phyloP scores from a whole-genome alignment of 2,329 filamentous ascomycete species.

The Aspergillus sergii region DNA sequence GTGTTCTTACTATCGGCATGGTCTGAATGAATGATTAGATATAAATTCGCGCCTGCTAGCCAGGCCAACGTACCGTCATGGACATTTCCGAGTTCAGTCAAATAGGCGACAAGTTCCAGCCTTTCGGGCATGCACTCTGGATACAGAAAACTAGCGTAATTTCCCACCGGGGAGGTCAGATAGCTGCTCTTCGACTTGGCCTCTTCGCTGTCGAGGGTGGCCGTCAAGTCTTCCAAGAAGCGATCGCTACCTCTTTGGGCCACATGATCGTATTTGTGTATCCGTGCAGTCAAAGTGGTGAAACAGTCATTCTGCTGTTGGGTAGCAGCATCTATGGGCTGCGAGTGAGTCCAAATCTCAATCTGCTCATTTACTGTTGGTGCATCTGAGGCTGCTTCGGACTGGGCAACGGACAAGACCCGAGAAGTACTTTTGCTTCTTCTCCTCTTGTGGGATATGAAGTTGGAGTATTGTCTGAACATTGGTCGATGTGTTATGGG shows the following conservation, averaged over 20 bases:
- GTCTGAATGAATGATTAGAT: not conserved
- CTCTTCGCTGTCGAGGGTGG: slow-evolving; percentile 5
- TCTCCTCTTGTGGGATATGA: slow-evolving; percentile 17
- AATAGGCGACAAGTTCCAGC: slow-evolving; percentile 13
- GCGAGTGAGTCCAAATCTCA: slow-evolving; percentile 15
- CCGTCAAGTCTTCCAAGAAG: slow-evolving; percentile 15
- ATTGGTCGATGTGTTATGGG: slow-evolving; percentile 3
- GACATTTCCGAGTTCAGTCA: slow-evolving; percentile 15
- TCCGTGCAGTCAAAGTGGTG: slow-evolving; percentile 12
- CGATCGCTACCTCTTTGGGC: slow-evolving; percentile 16
- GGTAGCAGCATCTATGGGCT: slow-evolving; percentile 8
- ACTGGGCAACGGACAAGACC: slow-evolving; percentile 11
- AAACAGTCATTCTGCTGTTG: slow-evolving; percentile 11
- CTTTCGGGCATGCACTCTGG: slow-evolving; percentile 16
- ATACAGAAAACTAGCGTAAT: slow-evolving; percentile 18
- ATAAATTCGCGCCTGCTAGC: no score
- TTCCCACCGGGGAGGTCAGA: slow-evolving; percentile 14
- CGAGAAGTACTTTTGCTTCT: slow-evolving; percentile 15
- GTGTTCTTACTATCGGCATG: slow-evolving; percentile 7
- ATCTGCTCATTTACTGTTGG: slow-evolving; percentile 10
- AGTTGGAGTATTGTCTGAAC: slow-evolving; percentile 17
- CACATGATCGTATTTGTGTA: slow-evolving; percentile 19
- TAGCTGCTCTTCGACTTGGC: slow-evolving; percentile 12
- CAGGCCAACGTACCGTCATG: slow-evolving; percentile 12
- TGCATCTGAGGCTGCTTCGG: slow-evolving; percentile 10